A percentile compares a stretch with the other conserved stretches of the same genome.
phyloP scores from a whole-genome alignment of 2,329 filamentous ascomycete genomes.

The Colletotrichum destructivum region DNA sequence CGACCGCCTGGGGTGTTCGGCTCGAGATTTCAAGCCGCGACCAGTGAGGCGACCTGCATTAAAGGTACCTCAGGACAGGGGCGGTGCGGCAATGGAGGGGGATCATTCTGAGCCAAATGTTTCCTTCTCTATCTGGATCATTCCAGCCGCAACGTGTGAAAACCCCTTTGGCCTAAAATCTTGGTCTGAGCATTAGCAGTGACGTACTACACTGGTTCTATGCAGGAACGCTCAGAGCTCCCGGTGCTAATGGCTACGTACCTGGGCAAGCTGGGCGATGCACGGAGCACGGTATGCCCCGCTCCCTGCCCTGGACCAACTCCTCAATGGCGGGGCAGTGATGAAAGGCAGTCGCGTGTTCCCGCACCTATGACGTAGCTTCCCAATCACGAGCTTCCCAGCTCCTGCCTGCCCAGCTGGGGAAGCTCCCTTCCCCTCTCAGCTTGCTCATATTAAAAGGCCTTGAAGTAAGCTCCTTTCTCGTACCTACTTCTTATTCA shows the following conservation, averaged over 20 bases:
- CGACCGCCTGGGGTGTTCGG: conserved; percentile 13
- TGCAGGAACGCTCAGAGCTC: conserved; percentile 42
- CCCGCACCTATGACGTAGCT: conserved; percentile 44
- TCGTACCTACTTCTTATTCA: not conserved
- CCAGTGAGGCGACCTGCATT: conserved; percentile 5
- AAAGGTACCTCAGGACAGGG: conserved; percentile 17
- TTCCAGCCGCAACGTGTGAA: conserved; percentile 40
- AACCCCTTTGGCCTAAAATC: conserved; percentile 32
- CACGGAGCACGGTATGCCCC: conserved; percentile 38
- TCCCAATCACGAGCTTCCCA: conserved; percentile 39
- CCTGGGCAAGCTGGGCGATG: conserved; percentile 24
- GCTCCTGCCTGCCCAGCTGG: conserved; percentile 31
- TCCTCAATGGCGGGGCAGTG: conserved; percentile 43
- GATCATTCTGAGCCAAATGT: not conserved
- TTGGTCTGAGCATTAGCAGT: conserved; percentile 36
- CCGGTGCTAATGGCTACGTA: conserved; percentile 37
- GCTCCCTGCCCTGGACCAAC: conserved; percentile 37
- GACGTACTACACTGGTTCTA: conserved; percentile 38
- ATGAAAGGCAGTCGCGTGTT: conserved; percentile 42
- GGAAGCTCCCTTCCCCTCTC: conserved; percentile 37
- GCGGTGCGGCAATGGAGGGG: conserved; percentile 2
- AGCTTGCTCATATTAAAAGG: conserved; percentile 27
- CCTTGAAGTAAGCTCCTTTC: conserved; percentile 10
- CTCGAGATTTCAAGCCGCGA: conserved; percentile 14
- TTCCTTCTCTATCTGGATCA: conserved; percentile 36